Base-by-base conservation (phyloP, 306 rosid species). In the Boehmeria nivea region DNA sequence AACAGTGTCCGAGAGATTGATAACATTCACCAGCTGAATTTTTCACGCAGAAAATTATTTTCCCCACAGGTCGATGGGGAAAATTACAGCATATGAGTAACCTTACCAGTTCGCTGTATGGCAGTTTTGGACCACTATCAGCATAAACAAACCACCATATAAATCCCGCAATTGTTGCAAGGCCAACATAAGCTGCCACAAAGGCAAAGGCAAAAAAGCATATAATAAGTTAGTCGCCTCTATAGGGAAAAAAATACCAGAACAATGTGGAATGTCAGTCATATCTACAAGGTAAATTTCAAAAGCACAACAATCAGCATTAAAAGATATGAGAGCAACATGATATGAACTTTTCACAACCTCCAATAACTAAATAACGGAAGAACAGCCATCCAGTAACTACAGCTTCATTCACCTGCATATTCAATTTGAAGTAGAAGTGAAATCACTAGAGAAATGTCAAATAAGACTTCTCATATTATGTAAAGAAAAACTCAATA, bases 281-380 rank as follows among this genome's bases (percentile, higher is more conserved):
- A 9, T 25, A 27, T 15, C 58, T 28, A n/a, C 42, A 15, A 8
- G 7, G 51, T 33, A 47, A 47, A 46, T 1, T 12, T 3, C 4
- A 5, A 36, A 19, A 69, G 26, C 45, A 57, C 5, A 31, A 18
- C 12, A 18, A 19, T 45, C 36, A 6, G 21, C 37, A 39, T 50
- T 14, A 8, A 40, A 40, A 14, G 10, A 40, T 10, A 40, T 8
- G 45, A 48, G 26, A 45, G 15, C 27, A 52, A 60, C 28, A 38
- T 25, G 48, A 42, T 39, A 49, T 16, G 26, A n/a, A n/a, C 44
- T 51, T 20, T 60, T 71, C 45, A 60, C 59, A 82, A 90, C 98
- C 98, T 91, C 99, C 99, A 67, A 91, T 87, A 37, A 91, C 99
- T 78, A 91, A 74, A 79, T 91, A 91, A 60, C 99, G 95, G 64